A percentile compares a stretch with the other conserved stretches of the same genome.
Conservation (phyloP, 805 yeast genomes). For the Wickerhamiella kurtzmanii region DNA sequence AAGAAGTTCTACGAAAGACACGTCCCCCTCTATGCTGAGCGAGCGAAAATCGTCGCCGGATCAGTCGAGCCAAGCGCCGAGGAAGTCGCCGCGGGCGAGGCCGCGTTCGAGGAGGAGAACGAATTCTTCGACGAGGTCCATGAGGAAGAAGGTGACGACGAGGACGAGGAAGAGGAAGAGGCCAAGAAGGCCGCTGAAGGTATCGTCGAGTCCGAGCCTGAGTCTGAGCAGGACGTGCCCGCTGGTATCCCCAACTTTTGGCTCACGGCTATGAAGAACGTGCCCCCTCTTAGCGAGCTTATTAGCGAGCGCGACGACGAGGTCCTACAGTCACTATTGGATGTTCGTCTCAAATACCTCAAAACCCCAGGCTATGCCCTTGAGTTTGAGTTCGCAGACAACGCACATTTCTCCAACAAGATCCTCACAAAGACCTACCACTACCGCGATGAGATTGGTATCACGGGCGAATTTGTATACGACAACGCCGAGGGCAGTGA, state of each 20-base stretch:
- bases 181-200: conserved; percentile 33
- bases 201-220: conserved; percentile 30
- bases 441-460: conserved; percentile 87
- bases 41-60: conserved; percentile 64
- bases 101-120: conserved; percentile 43
- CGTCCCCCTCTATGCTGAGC: conserved; percentile 59
- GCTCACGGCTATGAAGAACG: conserved; percentile 87
- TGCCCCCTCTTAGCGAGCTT: conserved; percentile 65
- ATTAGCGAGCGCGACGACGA: conserved; percentile 85
- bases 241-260: conserved; percentile 87
- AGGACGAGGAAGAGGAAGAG: conserved; percentile 28
- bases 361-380: conserved; percentile 73
- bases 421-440: conserved; percentile 72
- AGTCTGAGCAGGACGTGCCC: conserved; percentile 27
- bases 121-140: conserved; percentile 32
- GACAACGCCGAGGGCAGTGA: conserved; percentile 90
- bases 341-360: conserved; percentile 68
- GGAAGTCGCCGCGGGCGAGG: conserved; percentile 69
- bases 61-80: conserved; percentile 59
- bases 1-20: conserved; percentile 60
- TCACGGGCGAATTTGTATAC: conserved; percentile 90
- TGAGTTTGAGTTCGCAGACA: conserved; percentile 63
- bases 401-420: conserved; percentile 64
- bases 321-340: conserved; percentile 52
- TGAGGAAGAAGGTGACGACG: conserved; percentile 24